Evolutionary conservation across 805 yeast genomes (phyloP).

Genomic region (Candida anglica): DNA sequence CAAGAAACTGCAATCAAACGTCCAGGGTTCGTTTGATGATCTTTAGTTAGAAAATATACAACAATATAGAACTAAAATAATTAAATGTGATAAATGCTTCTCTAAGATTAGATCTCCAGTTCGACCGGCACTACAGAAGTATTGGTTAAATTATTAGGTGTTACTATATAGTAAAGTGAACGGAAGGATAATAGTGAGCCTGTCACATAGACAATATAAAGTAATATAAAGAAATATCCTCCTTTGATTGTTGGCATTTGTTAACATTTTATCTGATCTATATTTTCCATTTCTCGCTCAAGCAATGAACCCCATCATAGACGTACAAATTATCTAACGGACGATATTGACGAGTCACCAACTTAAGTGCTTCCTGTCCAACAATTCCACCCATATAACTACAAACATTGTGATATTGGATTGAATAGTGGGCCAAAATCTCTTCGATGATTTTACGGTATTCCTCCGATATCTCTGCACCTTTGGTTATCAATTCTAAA

Average conservation of each 20-base stretch:
- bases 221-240: too few relatives aligned
- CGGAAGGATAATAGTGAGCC: too few relatives aligned
- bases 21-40: conserved; percentile 61
- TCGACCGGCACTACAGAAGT: too few relatives aligned
- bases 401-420: conserved; percentile 54
- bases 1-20: conserved; percentile 34
- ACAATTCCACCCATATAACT: conserved; percentile 81
- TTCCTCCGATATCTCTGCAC: conserved; percentile 10
- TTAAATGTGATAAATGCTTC: background rate
- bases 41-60: conserved; percentile 16
- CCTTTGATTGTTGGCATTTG: too few relatives aligned
- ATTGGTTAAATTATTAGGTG: too few relatives aligned
- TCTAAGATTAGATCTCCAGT: too few relatives aligned
- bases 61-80: background rate
- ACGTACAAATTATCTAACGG: conserved; percentile 70
- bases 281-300: conserved; percentile 39
- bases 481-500: conserved; percentile 14
- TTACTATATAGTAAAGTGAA: too few relatives aligned
- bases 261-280: too few relatives aligned
- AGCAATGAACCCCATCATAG: conserved; percentile 67
- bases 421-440: conserved; percentile 32
- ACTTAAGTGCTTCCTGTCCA: conserved; percentile 78
- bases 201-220: too few relatives aligned
- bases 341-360: conserved; percentile 72
- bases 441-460: conserved; percentile 25